Percentiles rank a stretch among this genome's conserved stretches.
phyloP scores from a whole-genome alignment of 208 protist species.

The Trichomonas tenax region DNA sequence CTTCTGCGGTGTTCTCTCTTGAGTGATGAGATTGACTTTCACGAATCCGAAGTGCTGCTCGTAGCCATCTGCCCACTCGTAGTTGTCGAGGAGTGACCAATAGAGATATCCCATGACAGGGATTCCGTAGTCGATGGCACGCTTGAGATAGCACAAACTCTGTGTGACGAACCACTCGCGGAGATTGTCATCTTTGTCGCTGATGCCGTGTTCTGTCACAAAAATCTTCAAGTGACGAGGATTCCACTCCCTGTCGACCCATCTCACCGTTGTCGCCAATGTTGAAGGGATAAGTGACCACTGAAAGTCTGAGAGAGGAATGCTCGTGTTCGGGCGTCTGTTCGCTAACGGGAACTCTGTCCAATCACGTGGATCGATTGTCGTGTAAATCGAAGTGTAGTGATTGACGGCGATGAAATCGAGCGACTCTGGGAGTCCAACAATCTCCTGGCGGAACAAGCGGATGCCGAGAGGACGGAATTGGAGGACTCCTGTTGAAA shows the following conservation, averaged over 20 bases:
- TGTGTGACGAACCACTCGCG: background rate
- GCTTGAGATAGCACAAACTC: background rate
- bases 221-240: background rate
- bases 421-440: background rate
- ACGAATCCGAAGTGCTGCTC: slow-evolving; percentile 36
- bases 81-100: slow-evolving; percentile 41
- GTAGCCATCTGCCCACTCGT: slow-evolving; percentile 40
- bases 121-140: slow-evolving; percentile 14
- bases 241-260: background rate
- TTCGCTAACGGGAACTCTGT: background rate
- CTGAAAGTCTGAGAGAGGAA: background rate
- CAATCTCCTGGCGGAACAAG: background rate
- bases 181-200: background rate
- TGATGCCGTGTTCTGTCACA: background rate
- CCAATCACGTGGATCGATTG: background rate
- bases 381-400: background rate
- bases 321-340: background rate
- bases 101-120: slow-evolving; percentile 30
- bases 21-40: background rate
- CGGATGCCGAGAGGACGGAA: background rate
- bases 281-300: background rate
- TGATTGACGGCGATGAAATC: background rate
- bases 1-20: background rate
- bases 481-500: background rate
- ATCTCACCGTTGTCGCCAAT: background rate